Base-by-base conservation (phyloP, 495 filamentous ascomycete genomes). In the Antarctomyces pellizariae region DNA sequence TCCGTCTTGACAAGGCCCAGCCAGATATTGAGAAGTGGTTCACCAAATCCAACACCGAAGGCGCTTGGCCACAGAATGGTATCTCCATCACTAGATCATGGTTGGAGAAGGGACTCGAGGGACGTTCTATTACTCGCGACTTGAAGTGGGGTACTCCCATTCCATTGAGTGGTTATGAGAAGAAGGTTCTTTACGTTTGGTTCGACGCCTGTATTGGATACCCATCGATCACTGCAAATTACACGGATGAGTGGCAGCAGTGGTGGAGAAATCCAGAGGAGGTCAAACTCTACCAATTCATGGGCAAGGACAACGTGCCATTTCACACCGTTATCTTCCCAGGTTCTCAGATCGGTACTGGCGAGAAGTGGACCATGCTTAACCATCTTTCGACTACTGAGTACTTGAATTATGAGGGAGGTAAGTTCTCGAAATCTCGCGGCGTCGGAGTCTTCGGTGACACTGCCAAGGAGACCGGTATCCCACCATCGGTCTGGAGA, bases 191-290 rank as follows among this genome's bases (percentile, higher is more conserved):
- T 34, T 97, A 97, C 38, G 80, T 91, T 20, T 97, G 86, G 86
- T 97, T 97, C 39, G 86, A 97, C 48, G 86, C 86, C 19, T 91
- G 80, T 48, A 90, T 92, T 34, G 86, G 86, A 6, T 97, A 97
- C 44, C 67, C 77, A 3, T 91, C 80, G 0, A 97, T 97, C 36
- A 95, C 86, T 4, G 79, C 77, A 30, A 82, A 71, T 36, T 93
- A 86, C 47, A 93, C 82, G 3, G 58, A 75, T 14, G 56, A 90
- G 27, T 97, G 86, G 86, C 70, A 91, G 54, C 55, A 71, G 30
- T 97, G 86, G 86, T 97, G 86, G 86, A 68, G 71, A 36, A 71
- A 90, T 47, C 77, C 79, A 4, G 68, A 84, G 13, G 56, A 90
- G 20, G 84, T 93, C 18, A 64, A 72, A 42, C 65, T 97, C 3